A percentile compares a stretch with the other conserved stretches of the same genome.
phyloP scores from a whole-genome alignment of 768 basidiomycete genomes.

The Antrodiella citrinella region DNA sequence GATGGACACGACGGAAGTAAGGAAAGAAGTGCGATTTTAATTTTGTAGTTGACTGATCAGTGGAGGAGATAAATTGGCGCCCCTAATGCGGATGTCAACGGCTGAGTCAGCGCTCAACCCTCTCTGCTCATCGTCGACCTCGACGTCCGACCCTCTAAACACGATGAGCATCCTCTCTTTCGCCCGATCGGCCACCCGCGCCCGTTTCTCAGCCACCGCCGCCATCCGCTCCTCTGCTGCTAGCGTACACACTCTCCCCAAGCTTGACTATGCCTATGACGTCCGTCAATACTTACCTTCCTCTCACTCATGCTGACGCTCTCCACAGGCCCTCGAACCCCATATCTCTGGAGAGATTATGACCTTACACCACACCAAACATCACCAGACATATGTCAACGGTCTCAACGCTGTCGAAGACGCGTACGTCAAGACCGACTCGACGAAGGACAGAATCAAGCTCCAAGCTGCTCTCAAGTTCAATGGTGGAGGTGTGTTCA shows the following conservation, averaged over 20 bases:
- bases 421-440: constrained; percentile 55
- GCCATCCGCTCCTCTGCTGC: constrained; percentile 33
- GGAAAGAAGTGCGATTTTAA: too few species aligned
- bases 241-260: constrained; percentile 64
- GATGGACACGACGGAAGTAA: too few species aligned
- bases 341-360: constrained; percentile 89
- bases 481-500: constrained; percentile 78
- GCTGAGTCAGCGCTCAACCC: too few species aligned
- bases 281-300: constrained; percentile 33
- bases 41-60: too few species aligned
- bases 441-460: constrained; percentile 68
- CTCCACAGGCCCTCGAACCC: constrained; percentile 95
- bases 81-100: too few species aligned
- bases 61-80: too few species aligned
- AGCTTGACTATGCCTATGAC: constrained; percentile 74
- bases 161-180: constrained; percentile 13
- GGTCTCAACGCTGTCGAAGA: constrained; percentile 92
- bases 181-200: constrained; percentile 35
- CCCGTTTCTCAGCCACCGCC: constrained; percentile 32
- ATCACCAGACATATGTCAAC: constrained; percentile 89
- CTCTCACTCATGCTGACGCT: constrained; percentile 52
- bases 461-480: constrained; percentile 93
- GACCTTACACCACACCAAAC: constrained; percentile 88
- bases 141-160: background rate
- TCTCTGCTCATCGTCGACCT: background rate